Base-by-base conservation (phyloP, 805 yeast genomes). In the Grigorovia humatica region DNA sequence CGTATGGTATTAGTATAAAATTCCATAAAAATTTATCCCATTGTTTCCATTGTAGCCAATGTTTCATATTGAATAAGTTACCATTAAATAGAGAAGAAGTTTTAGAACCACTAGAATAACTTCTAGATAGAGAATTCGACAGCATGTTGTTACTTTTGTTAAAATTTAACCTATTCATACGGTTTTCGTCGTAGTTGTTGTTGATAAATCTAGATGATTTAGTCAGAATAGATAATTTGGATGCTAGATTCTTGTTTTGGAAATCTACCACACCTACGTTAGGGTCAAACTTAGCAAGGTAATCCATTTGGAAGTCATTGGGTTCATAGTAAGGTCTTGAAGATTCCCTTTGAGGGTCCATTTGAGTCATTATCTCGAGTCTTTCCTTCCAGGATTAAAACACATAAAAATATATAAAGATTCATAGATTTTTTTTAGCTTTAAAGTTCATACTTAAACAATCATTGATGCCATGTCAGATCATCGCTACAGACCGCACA, bases 261-360 rank as follows among this genome's bases (percentile, higher is more conserved):
- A 65, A 53, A 73, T 79, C 81, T 9, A 81, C 63, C 12, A 82
- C 79, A 19, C 88, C 88, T 20, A 77, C 71, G 1, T 82, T 83
- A 1, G 84, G 84, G 53, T 75, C 74, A 60, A 72, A 82, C 2
- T 78, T 74, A 17, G 82, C 84, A 29, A 77, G 69, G 59, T 82
- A 81, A 13, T 83, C 85, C 1, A 82, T 80, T 62, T 80, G 74
- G 64, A 85, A 85, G 1, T 82, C 70, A 27, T 75, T 82, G n/a
- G 83, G 76, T 64, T 83, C 81, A 61, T 82, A 80, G 65, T 85
- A 85, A 2, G 91, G 91, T 67, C 93, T 75, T 50, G 75, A 66
- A 27, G 66, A 63, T 1, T 48, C 43, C 43, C 65, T 38, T 38
- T 38, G 42, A 15, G 30, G 11, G 27, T 48, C 47, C 6, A 15